phyloP scores from a whole-genome alignment of 768 basidiomycete species.

The Mycena filopes region DNA sequence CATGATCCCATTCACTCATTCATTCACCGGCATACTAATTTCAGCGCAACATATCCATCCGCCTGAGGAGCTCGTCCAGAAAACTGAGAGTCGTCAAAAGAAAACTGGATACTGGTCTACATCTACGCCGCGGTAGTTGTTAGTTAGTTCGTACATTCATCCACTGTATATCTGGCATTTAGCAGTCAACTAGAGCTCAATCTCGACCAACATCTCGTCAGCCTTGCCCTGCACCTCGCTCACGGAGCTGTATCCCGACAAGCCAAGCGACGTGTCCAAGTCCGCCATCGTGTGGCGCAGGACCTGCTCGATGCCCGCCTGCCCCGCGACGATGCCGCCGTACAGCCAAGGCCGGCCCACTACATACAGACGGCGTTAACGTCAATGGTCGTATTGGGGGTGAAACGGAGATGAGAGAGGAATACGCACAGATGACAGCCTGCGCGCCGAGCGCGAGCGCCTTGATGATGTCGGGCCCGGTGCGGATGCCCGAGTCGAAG shows the following conservation, averaged over 20 bases:
- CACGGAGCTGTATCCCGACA: slow-evolving; percentile 67
- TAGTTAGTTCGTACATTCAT: too few relatives aligned
- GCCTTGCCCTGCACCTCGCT: slow-evolving; percentile 72
- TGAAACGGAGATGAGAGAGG: background rate
- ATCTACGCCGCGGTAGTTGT: too few relatives aligned
- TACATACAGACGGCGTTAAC: slow-evolving; percentile 37
- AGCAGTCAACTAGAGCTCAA: slow-evolving; percentile 45
- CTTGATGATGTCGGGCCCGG: slow-evolving; percentile 85
- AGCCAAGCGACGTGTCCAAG: slow-evolving; percentile 70
- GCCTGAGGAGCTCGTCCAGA: too few relatives aligned
- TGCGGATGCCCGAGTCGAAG: slow-evolving; percentile 86
- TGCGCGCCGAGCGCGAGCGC: slow-evolving; percentile 90
- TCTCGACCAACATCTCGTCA: slow-evolving; percentile 59
- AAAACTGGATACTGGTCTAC: too few relatives aligned
- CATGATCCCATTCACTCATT: too few relatives aligned
- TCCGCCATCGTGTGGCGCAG: slow-evolving; percentile 75
- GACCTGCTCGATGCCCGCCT: slow-evolving; percentile 81
- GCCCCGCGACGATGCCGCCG: slow-evolving; percentile 74
- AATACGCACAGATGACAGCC: slow-evolving; percentile 71
- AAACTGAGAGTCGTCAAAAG: too few relatives aligned
- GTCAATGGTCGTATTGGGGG: too few relatives aligned
- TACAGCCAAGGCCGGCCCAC: slow-evolving; percentile 84
- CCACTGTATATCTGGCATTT: background rate
- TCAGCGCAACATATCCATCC: too few relatives aligned
- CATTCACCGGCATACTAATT: too few relatives aligned